These are phyloP conservation scores for Hydnomerulius pinastri DNA, from an alignment of 768 basidiomycete genomes.

Conservation along the genomic window DNA sequence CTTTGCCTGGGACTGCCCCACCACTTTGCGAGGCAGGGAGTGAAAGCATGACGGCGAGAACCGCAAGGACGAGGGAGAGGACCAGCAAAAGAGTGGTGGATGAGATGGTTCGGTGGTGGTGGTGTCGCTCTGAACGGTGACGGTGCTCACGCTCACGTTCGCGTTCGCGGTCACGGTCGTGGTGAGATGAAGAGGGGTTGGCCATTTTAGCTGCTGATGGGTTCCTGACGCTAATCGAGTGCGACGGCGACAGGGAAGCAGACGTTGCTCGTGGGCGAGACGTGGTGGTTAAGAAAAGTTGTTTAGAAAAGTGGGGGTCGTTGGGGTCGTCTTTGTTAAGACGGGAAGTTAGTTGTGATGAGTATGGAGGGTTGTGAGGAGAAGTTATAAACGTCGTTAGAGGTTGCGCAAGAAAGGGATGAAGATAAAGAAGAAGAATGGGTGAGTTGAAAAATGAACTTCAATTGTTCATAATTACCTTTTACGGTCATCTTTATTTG, in stretches of 20 bases:
- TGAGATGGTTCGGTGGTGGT: conserved; percentile 83
- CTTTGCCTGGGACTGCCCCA: conserved; percentile 30
- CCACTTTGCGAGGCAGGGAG: conserved; percentile 60
- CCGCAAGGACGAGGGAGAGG: conserved; percentile 81
- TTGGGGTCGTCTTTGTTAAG: conserved; percentile 19
- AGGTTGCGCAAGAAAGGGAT: conserved; percentile 16
- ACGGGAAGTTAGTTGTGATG: conserved; percentile 14
- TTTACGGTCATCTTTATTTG: conserved; percentile 27
- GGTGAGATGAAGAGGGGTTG: conserved; percentile 82
- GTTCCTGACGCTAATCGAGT: conserved; percentile 58
- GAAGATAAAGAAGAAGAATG: conserved; percentile 13
- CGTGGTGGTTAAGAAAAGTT: conserved; percentile 48
- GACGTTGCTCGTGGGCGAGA: conserved; percentile 64
- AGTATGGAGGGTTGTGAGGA: conserved; percentile 11
- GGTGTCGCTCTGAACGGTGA: conserved; percentile 64
- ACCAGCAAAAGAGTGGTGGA: conserved; percentile 88
- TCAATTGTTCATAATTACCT: conserved; percentile 29
- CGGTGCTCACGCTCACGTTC: conserved; percentile 57
- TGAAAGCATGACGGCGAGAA: conserved; percentile 89
- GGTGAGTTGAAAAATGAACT: conserved; percentile 31
- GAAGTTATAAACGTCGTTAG: conserved; percentile 12
- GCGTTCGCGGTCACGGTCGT: conserved; percentile 54
- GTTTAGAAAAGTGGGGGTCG: neutral
- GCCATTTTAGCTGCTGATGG: conserved; percentile 61
- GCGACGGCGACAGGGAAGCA: conserved; percentile 77